Evolutionary conservation across 1,284 basidiomycete genomes (phyloP), one percentile per base, ranked within the genome.

Genomic region (Sporisorium iseilematis-ciliati): DNA sequence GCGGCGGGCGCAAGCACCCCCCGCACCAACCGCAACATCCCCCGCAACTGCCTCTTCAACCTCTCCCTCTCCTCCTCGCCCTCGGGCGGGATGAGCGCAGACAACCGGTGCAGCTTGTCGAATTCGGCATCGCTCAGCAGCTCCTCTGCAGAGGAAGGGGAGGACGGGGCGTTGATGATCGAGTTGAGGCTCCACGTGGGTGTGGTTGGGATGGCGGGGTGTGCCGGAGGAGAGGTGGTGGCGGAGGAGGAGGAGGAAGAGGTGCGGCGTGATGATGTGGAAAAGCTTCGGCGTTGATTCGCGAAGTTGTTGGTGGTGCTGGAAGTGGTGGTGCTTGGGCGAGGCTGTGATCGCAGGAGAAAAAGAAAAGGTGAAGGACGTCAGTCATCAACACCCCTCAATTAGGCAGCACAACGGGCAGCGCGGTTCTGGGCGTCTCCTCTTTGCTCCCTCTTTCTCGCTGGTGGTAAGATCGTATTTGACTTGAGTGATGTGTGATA

Each of bases 21-120:
- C 5, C 61, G 53, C 0, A 81, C 74, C 14, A 81, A 40, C 1
- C 63, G 25, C 31, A 80, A 38, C 62, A 77, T 40, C 3, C 23
- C 52, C 0, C 18, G 3, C 14, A 81, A 25, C 0, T 71, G 26
- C 0, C 20, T 11, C 49, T 67, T 69, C 7, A 79, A n/a, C 57
- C 23, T 26, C 11, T 54, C 45, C 18, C 63, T 31, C 26, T 53
- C 58, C n/a, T 50, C 57, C n/a, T n/a, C n/a, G n/a, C n/a, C 1
- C 16, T 7, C 0, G 16, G 79, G 79, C 8, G 67, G 50, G 2
- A 62, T 26, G 8, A 81, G 45, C 7, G 75, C 78, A 4, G 69
- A 53, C 0, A 81, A 51, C 11, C 57, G 43, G 46, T 78, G 73
- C 33, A 81, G 56, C 33, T 74, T 70, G 12, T 60, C 61, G 23